Base-by-base conservation (phyloP, 1,284 basidiomycete genomes). In the Ceratobasidium sp. region DNA sequence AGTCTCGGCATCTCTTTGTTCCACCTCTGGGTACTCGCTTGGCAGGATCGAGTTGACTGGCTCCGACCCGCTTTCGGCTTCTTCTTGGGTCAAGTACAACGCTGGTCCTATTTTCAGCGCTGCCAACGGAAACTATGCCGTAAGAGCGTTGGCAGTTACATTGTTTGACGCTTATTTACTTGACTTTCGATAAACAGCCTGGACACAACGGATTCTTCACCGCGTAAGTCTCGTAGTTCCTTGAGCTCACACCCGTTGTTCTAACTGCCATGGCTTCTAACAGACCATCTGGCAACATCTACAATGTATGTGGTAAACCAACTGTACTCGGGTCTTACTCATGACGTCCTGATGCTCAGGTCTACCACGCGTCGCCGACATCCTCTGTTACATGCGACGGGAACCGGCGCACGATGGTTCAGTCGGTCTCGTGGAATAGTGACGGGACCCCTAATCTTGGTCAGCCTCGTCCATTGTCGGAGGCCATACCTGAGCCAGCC, bases 271-370 rank as follows among this genome's bases (percentile, higher is more conserved):
- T n/a, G 6, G 19, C 19, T 19, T 29, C 27, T 16, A 24, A 65
- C 29, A 80, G 81, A 68, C 80, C 82, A 1, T 80, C 79, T 43
- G 81, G 81, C 5, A 78, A 79, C 41, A 81, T 81, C 31, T 81
- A 78, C 76, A 83, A 80, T 51, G 81, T 82, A 54, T 81, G 79
- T 66, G 81, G 13, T 22, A n/a, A 19, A 7, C 49, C 49, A 51
- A 7, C 22, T 61, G 29, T 63, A 46, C 16, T 29, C 53, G 22
- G 46, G 5, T 51, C 37, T 16, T 6, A 61, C 24, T 24, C 22
- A 11, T 24, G 6, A 9, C 61, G 11, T 29, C 11, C 5, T 46
- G 13, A 5, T 29, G n/a, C 11, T 43, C 19, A 71, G 51, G 74
- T 75, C 37, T 75, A 75, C 27, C 74, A 75, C 29, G 58, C 69